Conservation (phyloP, 2,329 filamentous ascomycete genomes). For the Fusarium sp. region DNA sequence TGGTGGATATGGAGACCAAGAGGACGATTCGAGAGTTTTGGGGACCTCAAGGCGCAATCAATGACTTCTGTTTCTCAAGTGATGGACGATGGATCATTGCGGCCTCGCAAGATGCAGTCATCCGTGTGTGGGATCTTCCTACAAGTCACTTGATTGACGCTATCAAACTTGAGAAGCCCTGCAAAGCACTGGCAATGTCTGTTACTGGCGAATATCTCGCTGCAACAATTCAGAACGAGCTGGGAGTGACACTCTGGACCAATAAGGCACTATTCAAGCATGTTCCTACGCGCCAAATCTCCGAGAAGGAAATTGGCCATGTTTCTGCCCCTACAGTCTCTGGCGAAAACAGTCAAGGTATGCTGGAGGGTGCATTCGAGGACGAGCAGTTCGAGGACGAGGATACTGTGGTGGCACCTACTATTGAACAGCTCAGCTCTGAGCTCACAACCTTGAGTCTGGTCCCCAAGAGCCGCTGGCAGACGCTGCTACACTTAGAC, state of each 20-base stretch:
- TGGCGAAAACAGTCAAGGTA: slow-evolving; percentile 80
- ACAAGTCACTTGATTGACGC: slow-evolving; percentile 96
- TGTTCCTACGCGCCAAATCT: slow-evolving; percentile 85
- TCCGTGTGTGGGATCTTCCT: slow-evolving; percentile 94
- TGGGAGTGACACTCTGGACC: slow-evolving; percentile 96
- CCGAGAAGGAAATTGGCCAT: slow-evolving; percentile 76
- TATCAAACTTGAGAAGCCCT: slow-evolving; percentile 81
- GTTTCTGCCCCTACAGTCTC: slow-evolving; percentile 79
- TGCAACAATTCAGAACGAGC: slow-evolving; percentile 81
- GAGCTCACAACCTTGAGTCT: slow-evolving; percentile 90
- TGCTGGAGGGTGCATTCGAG: slow-evolving; percentile 81
- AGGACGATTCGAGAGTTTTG: slow-evolving; percentile 93
- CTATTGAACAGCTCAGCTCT: slow-evolving; percentile 79
- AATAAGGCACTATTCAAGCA: slow-evolving; percentile 93
- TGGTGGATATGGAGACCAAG: slow-evolving; percentile 90
- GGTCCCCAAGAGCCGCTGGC: slow-evolving; percentile 91
- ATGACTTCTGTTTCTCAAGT: slow-evolving; percentile 88
- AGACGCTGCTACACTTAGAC: slow-evolving; percentile 92
- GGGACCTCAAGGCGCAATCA: slow-evolving; percentile 78
- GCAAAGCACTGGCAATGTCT: slow-evolving; percentile 88
- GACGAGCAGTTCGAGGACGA: slow-evolving; percentile 64
- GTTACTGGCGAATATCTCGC: slow-evolving; percentile 93
- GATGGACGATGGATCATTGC: slow-evolving; percentile 95
- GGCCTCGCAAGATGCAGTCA: slow-evolving; percentile 80
- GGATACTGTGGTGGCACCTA: slow-evolving; percentile 64